Evolutionary conservation across 1,284 basidiomycete species (phyloP).

Genomic region (Ustilago cynodontis): DNA sequence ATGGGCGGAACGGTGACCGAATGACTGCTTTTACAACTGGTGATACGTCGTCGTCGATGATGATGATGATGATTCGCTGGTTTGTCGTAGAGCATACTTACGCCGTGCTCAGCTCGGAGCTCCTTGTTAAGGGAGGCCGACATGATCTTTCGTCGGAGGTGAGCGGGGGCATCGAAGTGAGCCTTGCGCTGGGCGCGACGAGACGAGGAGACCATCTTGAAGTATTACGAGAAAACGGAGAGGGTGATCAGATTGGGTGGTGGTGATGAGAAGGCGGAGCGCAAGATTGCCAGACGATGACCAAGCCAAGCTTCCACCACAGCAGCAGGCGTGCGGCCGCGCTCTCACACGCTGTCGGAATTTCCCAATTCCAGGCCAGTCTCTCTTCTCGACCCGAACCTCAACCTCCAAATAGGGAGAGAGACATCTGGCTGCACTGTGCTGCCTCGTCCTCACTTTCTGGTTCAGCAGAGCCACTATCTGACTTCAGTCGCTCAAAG

Average conservation of each 20-base stretch:
- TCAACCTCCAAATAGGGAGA: background rate
- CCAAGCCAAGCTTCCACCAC: background rate
- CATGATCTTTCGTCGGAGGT: conserved; percentile 94
- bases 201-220: conserved; percentile 65
- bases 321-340: no score
- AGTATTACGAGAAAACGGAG: conserved; percentile 45
- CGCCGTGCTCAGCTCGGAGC: conserved; percentile 90
- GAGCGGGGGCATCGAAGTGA: conserved; percentile 67
- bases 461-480: conserved; percentile 16
- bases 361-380: background rate
- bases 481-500: background rate
- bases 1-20: background rate
- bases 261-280: conserved; percentile 11
- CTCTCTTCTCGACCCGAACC: background rate
- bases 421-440: background rate
- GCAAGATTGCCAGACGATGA: conserved; percentile 7
- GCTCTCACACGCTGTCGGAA: background rate
- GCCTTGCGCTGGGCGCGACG: conserved; percentile 64
- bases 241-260: conserved; percentile 22
- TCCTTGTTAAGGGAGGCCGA: conserved; percentile 95
- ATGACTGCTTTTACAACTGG: background rate
- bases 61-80: background rate
- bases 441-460: conserved; percentile 10
- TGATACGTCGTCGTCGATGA: background rate
- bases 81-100: conserved; percentile 72